These are phyloP conservation scores for Cytospora piceae DNA, from an alignment of 2,329 filamentous ascomycete species.

Conservation along the genomic window DNA sequence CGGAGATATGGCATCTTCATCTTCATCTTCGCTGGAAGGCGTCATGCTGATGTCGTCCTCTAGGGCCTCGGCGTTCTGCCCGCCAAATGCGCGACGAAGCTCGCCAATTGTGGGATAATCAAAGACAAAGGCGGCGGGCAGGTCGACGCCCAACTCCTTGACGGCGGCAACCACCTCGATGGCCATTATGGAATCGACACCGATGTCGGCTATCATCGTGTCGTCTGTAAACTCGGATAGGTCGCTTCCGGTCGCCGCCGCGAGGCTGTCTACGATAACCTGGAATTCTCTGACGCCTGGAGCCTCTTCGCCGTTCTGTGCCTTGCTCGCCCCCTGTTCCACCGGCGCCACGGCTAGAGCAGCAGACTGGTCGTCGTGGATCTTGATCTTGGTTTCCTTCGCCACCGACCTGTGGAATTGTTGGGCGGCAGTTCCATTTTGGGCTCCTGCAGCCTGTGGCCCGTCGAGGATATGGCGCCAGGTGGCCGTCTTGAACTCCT, in stretches of 20 bases:
- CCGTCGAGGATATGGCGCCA: background rate
- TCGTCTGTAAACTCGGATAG: slow-evolving; percentile 32
- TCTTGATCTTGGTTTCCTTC: background rate
- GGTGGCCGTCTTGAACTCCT: slow-evolving; percentile 18
- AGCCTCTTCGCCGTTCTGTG: slow-evolving; percentile 1
- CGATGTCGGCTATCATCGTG: slow-evolving; percentile 33
- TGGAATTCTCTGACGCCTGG: background rate
- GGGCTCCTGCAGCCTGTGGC: background rate
- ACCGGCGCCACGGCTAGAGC: background rate
- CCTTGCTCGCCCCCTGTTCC: slow-evolving; percentile 2
- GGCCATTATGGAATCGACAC: slow-evolving; percentile 37
- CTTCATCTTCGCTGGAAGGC: too few species aligned
- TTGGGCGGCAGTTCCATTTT: background rate
- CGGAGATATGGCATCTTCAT: background rate
- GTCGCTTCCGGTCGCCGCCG: slow-evolving; percentile 33
- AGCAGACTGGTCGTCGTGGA: background rate
- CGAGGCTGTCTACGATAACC: slow-evolving; percentile 31
- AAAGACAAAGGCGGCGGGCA: slow-evolving; percentile 32
- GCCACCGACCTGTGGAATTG: background rate
- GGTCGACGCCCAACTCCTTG: slow-evolving; percentile 31
- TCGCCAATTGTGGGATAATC: slow-evolving; percentile 32
- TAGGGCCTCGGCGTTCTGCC: slow-evolving; percentile 6
- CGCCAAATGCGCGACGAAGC: slow-evolving; percentile 30
- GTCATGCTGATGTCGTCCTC: background rate
- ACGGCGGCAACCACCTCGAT: slow-evolving; percentile 34